Evolutionary conservation across 2,329 filamentous ascomycete species (phyloP).

Genomic region (Arthrinium puccinioides): DNA sequence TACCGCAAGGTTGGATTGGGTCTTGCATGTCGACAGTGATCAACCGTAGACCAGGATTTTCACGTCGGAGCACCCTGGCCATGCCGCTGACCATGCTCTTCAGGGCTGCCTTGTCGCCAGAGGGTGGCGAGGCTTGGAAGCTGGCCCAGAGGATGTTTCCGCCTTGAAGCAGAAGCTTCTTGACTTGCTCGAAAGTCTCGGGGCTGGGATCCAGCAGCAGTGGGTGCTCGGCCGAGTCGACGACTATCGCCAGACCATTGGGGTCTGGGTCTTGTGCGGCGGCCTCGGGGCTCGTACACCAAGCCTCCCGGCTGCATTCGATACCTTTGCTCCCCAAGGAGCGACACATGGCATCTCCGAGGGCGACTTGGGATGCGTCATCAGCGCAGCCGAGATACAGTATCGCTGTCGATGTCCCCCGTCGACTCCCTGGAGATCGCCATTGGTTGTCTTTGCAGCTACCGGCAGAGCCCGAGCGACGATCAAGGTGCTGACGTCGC

Average conservation of each 20-base stretch:
- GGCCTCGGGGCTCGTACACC: background rate
- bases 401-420: too few species aligned
- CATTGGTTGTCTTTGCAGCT: background rate
- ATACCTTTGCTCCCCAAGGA: background rate
- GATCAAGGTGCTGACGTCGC: conserved; percentile 6
- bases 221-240: conserved; percentile 9
- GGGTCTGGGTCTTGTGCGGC: too few species aligned
- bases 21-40: conserved; percentile 7
- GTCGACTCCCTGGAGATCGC: too few species aligned
- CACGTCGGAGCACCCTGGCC: conserved; percentile 9
- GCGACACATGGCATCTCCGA: background rate
- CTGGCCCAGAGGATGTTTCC: conserved; percentile 6
- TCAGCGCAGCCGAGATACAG: too few species aligned
- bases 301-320: background rate
- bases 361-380: background rate
- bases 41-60: conserved; percentile 6
- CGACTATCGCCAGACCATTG: conserved; percentile 1
- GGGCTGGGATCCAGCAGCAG: conserved; percentile 6
- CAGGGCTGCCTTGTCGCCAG: conserved; percentile 1
- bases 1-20: background rate
- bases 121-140: conserved; percentile 4
- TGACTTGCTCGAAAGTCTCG: conserved; percentile 7
- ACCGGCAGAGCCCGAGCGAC: conserved; percentile 1
- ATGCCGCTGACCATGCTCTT: conserved; percentile 9
- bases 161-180: conserved; percentile 7